Evolutionary conservation across 257 asterid genomes (phyloP).

Genomic region (Oldenlandia corymbosa): DNA sequence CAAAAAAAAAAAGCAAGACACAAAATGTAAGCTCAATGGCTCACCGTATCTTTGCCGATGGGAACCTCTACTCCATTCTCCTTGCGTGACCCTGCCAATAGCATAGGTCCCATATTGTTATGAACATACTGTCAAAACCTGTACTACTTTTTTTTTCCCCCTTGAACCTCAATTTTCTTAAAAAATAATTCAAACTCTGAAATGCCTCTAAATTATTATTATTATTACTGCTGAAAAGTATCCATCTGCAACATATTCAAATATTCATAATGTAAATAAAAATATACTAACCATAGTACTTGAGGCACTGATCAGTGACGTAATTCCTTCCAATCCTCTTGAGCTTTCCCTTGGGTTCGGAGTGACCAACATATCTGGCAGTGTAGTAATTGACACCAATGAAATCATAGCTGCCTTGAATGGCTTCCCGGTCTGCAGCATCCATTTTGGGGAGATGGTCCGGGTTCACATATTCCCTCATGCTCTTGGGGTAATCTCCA

Average conservation of each 20-base stretch:
- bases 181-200: not conserved
- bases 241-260: no score
- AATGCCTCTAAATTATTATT: no score
- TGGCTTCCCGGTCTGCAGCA: not conserved
- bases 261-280: no score
- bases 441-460: not conserved
- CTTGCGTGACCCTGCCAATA: not conserved
- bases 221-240: no score
- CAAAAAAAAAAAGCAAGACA: no score
- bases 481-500: constrained; percentile 9
- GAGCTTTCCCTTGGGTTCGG: not conserved
- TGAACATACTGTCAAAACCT: no score
- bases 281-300: not conserved
- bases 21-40: not conserved
- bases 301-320: not conserved
- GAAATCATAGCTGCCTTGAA: constrained; percentile 6
- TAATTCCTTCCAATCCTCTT: not conserved
- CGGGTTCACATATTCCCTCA: not conserved
- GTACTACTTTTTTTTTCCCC: no score
- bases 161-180: no score
- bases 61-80: not conserved
- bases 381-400: constrained; percentile 11
- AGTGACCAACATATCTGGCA: not conserved
- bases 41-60: not conserved
- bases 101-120: no score